These are phyloP conservation scores for Oldenlandia corymbosa DNA, from an alignment of 257 asterid genomes.

Conservation along the genomic window DNA sequence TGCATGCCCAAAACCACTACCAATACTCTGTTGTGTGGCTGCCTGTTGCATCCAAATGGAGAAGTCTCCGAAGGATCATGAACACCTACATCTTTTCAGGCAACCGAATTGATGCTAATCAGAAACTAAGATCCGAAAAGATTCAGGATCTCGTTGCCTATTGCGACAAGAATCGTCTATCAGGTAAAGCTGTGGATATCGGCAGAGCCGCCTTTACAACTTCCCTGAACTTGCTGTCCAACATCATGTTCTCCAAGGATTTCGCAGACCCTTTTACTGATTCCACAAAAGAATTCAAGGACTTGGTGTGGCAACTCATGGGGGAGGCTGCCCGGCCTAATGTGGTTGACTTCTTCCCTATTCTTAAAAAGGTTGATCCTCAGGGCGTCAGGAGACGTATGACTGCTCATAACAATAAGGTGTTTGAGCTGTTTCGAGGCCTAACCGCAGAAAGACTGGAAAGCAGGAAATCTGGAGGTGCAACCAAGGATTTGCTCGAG, in stretches of 20 bases:
- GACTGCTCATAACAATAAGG: slow-evolving; percentile 28
- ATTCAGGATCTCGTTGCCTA: slow-evolving; percentile 47
- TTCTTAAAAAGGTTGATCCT: background rate
- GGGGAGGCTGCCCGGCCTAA: slow-evolving; percentile 33
- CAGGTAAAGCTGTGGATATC: too few species aligned
- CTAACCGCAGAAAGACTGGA: slow-evolving; percentile 38
- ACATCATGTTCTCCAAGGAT: too few species aligned
- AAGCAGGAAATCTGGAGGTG: slow-evolving; percentile 7
- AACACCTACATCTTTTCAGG: slow-evolving; percentile 50
- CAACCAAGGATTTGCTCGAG: slow-evolving; percentile 19
- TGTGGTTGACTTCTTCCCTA: background rate
- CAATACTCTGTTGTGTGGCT: slow-evolving; percentile 16
- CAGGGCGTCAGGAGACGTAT: slow-evolving; percentile 20
- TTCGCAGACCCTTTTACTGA: too few species aligned
- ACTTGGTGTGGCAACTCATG: slow-evolving; percentile 15
- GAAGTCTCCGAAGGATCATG: slow-evolving; percentile 19
- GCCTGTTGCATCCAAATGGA: slow-evolving; percentile 21
- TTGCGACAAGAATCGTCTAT: too few species aligned
- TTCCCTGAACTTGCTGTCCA: too few species aligned
- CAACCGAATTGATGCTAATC: slow-evolving; percentile 53
- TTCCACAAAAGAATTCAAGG: too few species aligned
- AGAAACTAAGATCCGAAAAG: slow-evolving; percentile 32
- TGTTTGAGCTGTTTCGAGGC: slow-evolving; percentile 27
- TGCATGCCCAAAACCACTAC: slow-evolving; percentile 21
- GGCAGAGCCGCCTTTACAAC: too few species aligned